Evolutionary conservation across 805 yeast species (phyloP).

Genomic region (Lachancea nothofagi): DNA sequence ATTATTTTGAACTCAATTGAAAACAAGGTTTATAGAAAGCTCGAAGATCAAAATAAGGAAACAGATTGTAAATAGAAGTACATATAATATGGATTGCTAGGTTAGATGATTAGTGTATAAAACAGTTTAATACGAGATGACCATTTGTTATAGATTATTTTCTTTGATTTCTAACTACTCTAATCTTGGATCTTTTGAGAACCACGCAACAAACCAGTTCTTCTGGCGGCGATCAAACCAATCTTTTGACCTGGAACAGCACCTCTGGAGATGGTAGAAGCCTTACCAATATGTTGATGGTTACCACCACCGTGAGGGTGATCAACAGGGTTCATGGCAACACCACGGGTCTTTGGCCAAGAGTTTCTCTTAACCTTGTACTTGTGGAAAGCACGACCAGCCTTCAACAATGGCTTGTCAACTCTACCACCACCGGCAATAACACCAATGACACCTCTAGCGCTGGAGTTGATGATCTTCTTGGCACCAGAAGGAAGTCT

Average conservation of each 20-base stretch:
- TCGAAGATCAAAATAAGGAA: too few species aligned
- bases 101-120: too few species aligned
- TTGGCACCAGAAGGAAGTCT: conserved; percentile 99
- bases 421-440: conserved; percentile 99
- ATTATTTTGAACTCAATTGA: too few species aligned
- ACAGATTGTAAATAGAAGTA: too few species aligned
- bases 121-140: conserved; percentile 6
- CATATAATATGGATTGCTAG: too few species aligned
- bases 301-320: conserved; percentile 99
- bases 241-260: conserved; percentile 99
- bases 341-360: conserved; percentile 99
- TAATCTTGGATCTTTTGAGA: conserved; percentile 88
- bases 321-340: conserved; percentile 99
- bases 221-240: conserved; percentile 99
- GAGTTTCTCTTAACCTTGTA: conserved; percentile 99
- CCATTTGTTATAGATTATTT: conserved; percentile 7
- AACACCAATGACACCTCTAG: conserved; percentile 99
- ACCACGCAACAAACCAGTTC: conserved; percentile 99
- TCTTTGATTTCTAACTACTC: conserved; percentile 28
- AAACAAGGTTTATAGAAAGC: too few species aligned
- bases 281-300: conserved; percentile 99
- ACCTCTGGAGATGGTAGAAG: conserved; percentile 98
- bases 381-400: conserved; percentile 99
- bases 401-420: conserved; percentile 99
- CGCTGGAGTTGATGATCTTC: conserved; percentile 90